phyloP scores from a whole-genome alignment of 495 filamentous ascomycete species.

The Lasiosphaeria ovina region DNA sequence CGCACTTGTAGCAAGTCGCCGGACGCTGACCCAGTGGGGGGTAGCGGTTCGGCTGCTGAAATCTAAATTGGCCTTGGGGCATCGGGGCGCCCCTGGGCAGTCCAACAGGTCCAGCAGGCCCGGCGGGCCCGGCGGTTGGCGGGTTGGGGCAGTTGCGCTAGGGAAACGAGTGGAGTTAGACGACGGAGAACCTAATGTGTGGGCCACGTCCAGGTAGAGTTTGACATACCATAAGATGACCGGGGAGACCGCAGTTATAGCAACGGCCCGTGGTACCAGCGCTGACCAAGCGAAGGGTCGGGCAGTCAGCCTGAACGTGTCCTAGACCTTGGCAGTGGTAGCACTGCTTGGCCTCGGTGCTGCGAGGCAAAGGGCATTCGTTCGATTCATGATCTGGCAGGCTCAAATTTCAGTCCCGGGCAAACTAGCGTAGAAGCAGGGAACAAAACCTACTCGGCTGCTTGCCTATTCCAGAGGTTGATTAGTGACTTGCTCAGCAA shows the following conservation, averaged over 20 bases:
- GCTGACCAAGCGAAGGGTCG: conserved; percentile 88
- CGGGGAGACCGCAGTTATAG: conserved; percentile 91
- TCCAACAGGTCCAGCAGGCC: conserved; percentile 53
- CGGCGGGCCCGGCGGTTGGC: conserved; percentile 51
- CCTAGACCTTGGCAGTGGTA: conserved; percentile 99
- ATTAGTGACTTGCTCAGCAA: not conserved
- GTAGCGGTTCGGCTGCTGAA: not conserved
- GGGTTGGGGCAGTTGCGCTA: conserved; percentile 84
- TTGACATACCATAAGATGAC: conserved; percentile 67
- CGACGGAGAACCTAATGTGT: not conserved
- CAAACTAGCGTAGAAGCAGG: conserved; percentile 22
- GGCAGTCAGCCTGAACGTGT: conserved; percentile 98
- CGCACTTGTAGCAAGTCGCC: conserved; percentile 99
- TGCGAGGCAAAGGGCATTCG: conserved; percentile 91
- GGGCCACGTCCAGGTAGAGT: not conserved
- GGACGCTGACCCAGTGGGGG: conserved; percentile 67
- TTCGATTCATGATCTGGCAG: conserved; percentile 91
- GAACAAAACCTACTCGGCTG: conserved; percentile 65
- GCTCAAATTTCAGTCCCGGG: conserved; percentile 17
- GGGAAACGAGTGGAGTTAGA: conserved; percentile 11
- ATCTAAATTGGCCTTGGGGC: no score
- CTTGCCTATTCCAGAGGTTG: conserved; percentile 59
- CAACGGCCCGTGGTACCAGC: conserved; percentile 76
- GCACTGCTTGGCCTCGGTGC: conserved; percentile 98
- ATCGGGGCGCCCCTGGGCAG: no score